phyloP scores from a whole-genome alignment of 148 eudicot genomes.

The Nepenthes gracilis region DNA sequence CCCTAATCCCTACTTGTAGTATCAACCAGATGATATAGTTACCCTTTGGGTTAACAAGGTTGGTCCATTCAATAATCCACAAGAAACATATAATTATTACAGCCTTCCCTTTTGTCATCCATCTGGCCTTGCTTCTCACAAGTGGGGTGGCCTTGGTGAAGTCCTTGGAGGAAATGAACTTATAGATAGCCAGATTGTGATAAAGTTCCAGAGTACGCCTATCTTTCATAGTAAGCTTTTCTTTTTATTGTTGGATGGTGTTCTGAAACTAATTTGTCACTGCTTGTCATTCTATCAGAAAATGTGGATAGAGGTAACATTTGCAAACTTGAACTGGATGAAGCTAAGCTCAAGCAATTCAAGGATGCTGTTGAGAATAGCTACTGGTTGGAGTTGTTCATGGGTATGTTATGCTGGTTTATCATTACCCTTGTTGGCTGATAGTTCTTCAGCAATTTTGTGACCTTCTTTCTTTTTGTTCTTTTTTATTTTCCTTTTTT shows the following conservation, averaged over 20 bases:
- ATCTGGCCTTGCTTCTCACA: slow-evolving; percentile 3
- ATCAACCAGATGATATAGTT: slow-evolving; percentile 1
- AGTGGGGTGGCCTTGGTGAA: slow-evolving; percentile 5
- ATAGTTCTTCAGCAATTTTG: not conserved
- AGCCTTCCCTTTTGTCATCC: slow-evolving; percentile 5
- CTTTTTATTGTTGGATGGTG: not conserved
- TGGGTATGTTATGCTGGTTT: slow-evolving; percentile 4
- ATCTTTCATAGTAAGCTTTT: not conserved
- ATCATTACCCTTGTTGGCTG: not conserved
- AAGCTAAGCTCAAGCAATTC: slow-evolving; percentile 2
- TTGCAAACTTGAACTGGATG: slow-evolving; percentile 3
- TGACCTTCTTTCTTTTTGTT: not conserved
- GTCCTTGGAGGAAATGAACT: slow-evolving; percentile 4
- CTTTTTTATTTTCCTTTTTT: not conserved
- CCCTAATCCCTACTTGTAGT: not conserved
- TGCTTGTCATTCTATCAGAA: not conserved
- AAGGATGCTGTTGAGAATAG: slow-evolving; percentile 5
- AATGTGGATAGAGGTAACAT: slow-evolving; percentile 2
- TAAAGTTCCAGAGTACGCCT: slow-evolving; percentile 1
- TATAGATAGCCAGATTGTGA: slow-evolving; percentile 1
- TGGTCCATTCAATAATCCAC: slow-evolving; percentile 4
- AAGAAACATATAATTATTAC: slow-evolving; percentile 4
- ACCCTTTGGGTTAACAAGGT: slow-evolving; percentile 7
- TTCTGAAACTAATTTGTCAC: not conserved
- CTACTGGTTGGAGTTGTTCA: slow-evolving; percentile 10